Conservation (phyloP, 2,329 filamentous ascomycete species). For the Sporothrix phasma region DNA sequence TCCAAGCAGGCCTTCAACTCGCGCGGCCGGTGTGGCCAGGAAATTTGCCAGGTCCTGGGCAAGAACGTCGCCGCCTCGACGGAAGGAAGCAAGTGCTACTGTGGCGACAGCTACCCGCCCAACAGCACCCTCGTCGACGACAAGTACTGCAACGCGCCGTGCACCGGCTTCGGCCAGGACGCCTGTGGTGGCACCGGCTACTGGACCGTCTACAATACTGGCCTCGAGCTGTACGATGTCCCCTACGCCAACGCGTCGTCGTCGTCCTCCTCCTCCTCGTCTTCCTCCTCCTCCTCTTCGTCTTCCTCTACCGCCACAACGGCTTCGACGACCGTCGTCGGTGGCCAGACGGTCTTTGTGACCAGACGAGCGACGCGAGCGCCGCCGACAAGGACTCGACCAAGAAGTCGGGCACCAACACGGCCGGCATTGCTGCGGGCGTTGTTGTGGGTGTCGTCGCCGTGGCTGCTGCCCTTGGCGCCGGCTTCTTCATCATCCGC, state of each 20-base stretch:
- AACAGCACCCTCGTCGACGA: constrained; percentile 43
- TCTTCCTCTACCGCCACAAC: not conserved
- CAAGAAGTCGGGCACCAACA: constrained; percentile 39
- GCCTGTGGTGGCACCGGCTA: constrained; percentile 52
- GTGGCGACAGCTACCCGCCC: constrained; percentile 60
- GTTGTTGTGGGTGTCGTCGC: constrained; percentile 75
- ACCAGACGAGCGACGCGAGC: constrained; percentile 23
- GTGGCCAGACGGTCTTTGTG: constrained; percentile 20
- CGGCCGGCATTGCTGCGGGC: constrained; percentile 77
- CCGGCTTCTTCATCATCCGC: constrained; percentile 62
- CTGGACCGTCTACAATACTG: constrained; percentile 43
- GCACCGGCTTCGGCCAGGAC: constrained; percentile 51
- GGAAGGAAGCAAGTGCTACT: constrained; percentile 57
- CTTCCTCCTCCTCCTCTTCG: constrained; percentile 11
- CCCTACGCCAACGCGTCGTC: constrained; percentile 24
- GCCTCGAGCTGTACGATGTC: constrained; percentile 33
- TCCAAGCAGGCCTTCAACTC: constrained; percentile 26
- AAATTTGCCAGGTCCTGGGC: constrained; percentile 33
- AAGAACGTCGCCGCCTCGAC: constrained; percentile 53
- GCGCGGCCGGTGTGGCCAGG: constrained; percentile 34
- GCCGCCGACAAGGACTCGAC: constrained; percentile 20
- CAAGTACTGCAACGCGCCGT: constrained; percentile 52
- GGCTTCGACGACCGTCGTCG: constrained; percentile 18
- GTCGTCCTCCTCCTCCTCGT: constrained; percentile 8
- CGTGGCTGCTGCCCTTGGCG: constrained; percentile 55